Percentiles rank a stretch among this genome's conserved stretches.
Evolutionary conservation across 2,329 filamentous ascomycete species (phyloP).

Genomic region (Elsinoe fawcettii): DNA sequence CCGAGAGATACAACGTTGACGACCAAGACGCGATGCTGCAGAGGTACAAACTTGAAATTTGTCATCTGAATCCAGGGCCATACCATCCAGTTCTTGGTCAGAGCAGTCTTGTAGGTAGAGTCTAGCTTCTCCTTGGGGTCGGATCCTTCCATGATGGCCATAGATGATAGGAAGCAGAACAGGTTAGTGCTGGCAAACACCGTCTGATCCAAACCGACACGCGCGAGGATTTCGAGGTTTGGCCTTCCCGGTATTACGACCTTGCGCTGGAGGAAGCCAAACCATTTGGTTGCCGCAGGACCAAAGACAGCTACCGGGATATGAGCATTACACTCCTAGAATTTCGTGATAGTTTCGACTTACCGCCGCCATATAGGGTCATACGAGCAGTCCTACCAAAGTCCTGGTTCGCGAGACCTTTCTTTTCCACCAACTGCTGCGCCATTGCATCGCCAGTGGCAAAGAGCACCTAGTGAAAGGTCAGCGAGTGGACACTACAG

Average conservation of each 20-base stretch:
- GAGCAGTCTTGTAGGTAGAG: slow-evolving; percentile 61
- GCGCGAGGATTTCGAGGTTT: slow-evolving; percentile 64
- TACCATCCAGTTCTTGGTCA: slow-evolving; percentile 77
- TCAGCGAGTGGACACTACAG: background rate
- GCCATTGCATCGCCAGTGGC: slow-evolving; percentile 84
- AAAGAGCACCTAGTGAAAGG: slow-evolving; percentile 60
- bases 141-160: slow-evolving; percentile 51
- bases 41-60: slow-evolving; percentile 81
- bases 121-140: slow-evolving; percentile 61
- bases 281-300: slow-evolving; percentile 82
- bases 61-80: slow-evolving; percentile 79
- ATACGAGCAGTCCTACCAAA: slow-evolving; percentile 65
- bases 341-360: slow-evolving; percentile 28
- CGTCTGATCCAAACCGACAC: slow-evolving; percentile 72
- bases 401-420: slow-evolving; percentile 66
- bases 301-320: slow-evolving; percentile 63
- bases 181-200: slow-evolving; percentile 81
- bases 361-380: slow-evolving; percentile 70
- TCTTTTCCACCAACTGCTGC: slow-evolving; percentile 82
- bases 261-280: slow-evolving; percentile 64
- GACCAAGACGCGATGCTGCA: slow-evolving; percentile 74
- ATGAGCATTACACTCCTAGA: background rate
- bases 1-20: slow-evolving; percentile 74
- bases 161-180: slow-evolving; percentile 69
- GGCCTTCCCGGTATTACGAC: slow-evolving; percentile 55